phyloP scores from a whole-genome alignment of 1,139 yeast species.

The Saccharomyces hybrid region DNA sequence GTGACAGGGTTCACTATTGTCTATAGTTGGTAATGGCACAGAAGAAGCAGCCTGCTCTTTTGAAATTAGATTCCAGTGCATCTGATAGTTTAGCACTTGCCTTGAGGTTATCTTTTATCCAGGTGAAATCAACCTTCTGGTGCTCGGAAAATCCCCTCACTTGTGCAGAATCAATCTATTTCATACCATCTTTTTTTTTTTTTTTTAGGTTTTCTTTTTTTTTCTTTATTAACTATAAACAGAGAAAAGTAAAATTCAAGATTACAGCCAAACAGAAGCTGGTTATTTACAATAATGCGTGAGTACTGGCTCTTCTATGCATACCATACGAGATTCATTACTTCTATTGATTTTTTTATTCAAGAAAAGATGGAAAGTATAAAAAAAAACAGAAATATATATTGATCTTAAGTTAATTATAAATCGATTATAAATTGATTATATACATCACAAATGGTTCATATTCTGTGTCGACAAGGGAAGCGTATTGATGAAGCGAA shows the following conservation, averaged over 20 bases:
- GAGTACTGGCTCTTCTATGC: neutral
- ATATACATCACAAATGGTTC: constrained; percentile 89
- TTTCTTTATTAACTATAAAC: neutral
- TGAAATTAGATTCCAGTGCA: constrained; percentile 5
- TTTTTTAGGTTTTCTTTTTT: neutral
- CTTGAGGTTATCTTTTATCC: neutral
- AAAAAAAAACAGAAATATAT: neutral
- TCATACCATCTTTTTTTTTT: neutral
- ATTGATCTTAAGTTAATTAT: neutral
- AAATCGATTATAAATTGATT: constrained; percentile 28
- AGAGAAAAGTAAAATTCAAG: neutral
- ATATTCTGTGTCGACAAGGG: constrained; percentile 86
- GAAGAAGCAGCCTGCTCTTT: neutral
- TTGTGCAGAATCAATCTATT: neutral
- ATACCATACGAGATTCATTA: neutral
- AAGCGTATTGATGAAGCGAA: constrained; percentile 76
- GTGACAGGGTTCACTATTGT: neutral
- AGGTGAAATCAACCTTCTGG: neutral
- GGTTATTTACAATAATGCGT: neutral
- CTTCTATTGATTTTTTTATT: neutral
- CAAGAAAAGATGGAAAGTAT: constrained; percentile 1
- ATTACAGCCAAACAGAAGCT: neutral
- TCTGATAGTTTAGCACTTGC: neutral
- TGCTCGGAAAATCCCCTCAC: neutral
- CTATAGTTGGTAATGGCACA: neutral